Conservation (phyloP, 306 rosid genomes). For the Canavalia gladiata region DNA sequence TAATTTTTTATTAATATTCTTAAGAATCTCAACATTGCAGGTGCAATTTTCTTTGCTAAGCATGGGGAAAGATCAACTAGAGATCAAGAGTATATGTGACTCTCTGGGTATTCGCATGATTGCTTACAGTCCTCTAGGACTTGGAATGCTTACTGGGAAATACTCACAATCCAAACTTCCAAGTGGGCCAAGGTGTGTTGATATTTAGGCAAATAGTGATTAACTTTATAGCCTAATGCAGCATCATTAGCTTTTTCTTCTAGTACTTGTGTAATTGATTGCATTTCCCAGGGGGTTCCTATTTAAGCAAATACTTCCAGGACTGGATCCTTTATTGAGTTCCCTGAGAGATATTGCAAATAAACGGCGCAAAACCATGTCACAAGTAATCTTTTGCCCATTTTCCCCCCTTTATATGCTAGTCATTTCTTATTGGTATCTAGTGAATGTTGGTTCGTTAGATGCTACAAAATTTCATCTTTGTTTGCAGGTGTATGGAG, state of each 20-base stretch:
- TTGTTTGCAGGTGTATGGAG: not conserved
- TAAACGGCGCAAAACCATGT: slow-evolving; percentile 75
- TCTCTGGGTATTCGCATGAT: slow-evolving; percentile 83
- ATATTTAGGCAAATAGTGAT: slow-evolving; percentile 13
- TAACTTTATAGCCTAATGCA: slow-evolving; percentile 13
- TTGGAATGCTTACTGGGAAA: slow-evolving; percentile 99
- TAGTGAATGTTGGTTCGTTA: not conserved
- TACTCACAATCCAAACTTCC: slow-evolving; percentile 83
- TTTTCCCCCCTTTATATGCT: not conserved
- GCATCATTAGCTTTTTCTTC: slow-evolving; percentile 11
- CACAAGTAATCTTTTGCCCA: slow-evolving; percentile 63
- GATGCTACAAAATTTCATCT: not conserved
- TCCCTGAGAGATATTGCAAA: slow-evolving; percentile 72
- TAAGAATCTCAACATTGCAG: slow-evolving; percentile 54
- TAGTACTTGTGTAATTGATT: not conserved
- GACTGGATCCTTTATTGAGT: slow-evolving; percentile 75
- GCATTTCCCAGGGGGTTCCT: slow-evolving; percentile 66
- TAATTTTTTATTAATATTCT: slow-evolving; percentile 6
- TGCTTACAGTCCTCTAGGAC: slow-evolving; percentile 96
- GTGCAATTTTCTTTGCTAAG: slow-evolving; percentile 95
- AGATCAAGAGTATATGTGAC: slow-evolving; percentile 83
- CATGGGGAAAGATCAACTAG: slow-evolving; percentile 83
- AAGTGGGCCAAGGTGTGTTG: slow-evolving; percentile 80
- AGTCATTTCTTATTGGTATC: not conserved
- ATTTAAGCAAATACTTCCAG: slow-evolving; percentile 91